Conservation (phyloP, 106 monocot species). For the Amphibolis antarctica region DNA sequence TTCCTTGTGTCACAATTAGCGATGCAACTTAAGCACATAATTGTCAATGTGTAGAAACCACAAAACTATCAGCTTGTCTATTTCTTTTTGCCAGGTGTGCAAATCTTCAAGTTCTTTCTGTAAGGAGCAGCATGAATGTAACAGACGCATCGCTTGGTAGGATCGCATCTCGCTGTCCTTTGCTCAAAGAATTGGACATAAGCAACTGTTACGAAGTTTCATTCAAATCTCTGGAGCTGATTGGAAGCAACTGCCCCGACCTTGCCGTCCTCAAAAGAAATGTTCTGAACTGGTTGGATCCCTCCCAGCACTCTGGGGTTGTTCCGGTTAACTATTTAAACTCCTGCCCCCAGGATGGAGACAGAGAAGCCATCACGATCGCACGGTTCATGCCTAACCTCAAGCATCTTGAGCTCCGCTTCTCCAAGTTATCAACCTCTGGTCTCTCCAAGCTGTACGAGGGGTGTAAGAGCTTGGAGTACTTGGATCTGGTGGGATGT, state of each 20-base stretch:
- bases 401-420: constrained; percentile 70
- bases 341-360: constrained; percentile 81
- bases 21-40: too few species aligned
- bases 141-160: constrained; percentile 51
- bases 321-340: constrained; percentile 64
- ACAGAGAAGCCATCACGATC: constrained; percentile 53
- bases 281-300: constrained; percentile 87
- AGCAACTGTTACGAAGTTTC: constrained; percentile 89
- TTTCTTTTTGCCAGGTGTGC: constrained; percentile 39
- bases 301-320: constrained; percentile 76
- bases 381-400: constrained; percentile 57
- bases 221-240: constrained; percentile 53
- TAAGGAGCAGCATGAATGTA: constrained; percentile 43
- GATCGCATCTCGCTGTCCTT: constrained; percentile 41
- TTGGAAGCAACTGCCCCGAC: constrained; percentile 56
- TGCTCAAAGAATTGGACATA: constrained; percentile 58
- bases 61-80: background rate
- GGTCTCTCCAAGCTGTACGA: constrained; percentile 47
- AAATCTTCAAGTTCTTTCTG: constrained; percentile 56
- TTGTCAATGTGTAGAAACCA: too few species aligned
- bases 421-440: constrained; percentile 46
- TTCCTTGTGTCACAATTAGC: too few species aligned
- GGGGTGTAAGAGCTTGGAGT: constrained; percentile 51
- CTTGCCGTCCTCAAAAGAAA: constrained; percentile 60
- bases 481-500: constrained; percentile 69